phyloP scores from a whole-genome alignment of 441 rosid species.

The Gossypium lobatum region DNA sequence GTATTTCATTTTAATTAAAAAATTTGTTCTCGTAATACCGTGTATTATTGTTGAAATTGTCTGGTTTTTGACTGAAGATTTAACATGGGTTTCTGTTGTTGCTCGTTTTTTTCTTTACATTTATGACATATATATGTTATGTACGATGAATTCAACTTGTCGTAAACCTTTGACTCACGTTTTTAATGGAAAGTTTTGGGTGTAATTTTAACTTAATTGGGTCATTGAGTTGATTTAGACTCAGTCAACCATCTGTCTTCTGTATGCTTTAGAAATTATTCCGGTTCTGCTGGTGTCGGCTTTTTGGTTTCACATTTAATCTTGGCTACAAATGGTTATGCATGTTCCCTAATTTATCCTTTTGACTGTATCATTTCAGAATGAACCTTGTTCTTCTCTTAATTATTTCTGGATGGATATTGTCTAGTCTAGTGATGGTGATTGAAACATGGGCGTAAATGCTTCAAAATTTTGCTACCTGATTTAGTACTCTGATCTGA shows the following conservation, averaged over 20 bases:
- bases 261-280: background rate
- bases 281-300: background rate
- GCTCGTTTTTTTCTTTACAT: slow-evolving; percentile 16
- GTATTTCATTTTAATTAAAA: background rate
- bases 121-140: background rate
- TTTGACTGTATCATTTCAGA: background rate
- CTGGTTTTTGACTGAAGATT: slow-evolving; percentile 28
- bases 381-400: background rate
- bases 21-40: slow-evolving; percentile 17
- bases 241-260: slow-evolving; percentile 8
- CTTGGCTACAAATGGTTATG: slow-evolving; percentile 2
- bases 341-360: background rate
- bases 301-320: slow-evolving; percentile 4
- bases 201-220: background rate
- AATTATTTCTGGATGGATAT: background rate
- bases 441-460: background rate
- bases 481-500: background rate
- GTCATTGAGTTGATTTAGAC: background rate
- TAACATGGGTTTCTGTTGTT: slow-evolving; percentile 32
- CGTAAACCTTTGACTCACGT: slow-evolving; percentile 1
- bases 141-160: slow-evolving; percentile 12
- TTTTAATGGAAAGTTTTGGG: background rate
- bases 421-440: slow-evolving; percentile 3
- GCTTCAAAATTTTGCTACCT: background rate
- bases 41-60: slow-evolving; percentile 12